A percentile compares a stretch with the other conserved stretches of the same genome.
phyloP scores from a whole-genome alignment of 192 early-diverging fungal genomes.

The Irineochytrium annulatum region DNA sequence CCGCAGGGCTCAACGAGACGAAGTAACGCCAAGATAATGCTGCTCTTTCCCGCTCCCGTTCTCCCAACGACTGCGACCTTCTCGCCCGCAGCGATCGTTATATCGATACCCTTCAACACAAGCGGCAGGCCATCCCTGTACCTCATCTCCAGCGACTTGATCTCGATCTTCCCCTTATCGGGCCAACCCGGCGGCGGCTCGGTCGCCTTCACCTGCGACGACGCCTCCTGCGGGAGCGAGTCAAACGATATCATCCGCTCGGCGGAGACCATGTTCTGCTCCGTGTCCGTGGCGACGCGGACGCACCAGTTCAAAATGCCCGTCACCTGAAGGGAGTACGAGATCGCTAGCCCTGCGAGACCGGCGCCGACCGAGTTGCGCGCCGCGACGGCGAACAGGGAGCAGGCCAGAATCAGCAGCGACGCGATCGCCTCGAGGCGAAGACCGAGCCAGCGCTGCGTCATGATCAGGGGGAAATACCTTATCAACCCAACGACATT shows the following conservation, averaged over 20 bases:
- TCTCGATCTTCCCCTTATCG: constrained; percentile 35
- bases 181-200: constrained; percentile 38
- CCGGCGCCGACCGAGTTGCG: constrained; percentile 32
- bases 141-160: constrained; percentile 36
- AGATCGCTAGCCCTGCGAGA: constrained; percentile 24
- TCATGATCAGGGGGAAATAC: constrained; percentile 18
- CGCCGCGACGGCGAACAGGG: constrained; percentile 42
- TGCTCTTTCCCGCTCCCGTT: constrained; percentile 66
- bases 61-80: constrained; percentile 48
- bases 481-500: too few species aligned
- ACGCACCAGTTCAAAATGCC: constrained; percentile 66
- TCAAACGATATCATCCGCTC: constrained; percentile 34
- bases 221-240: constrained; percentile 26
- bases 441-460: constrained; percentile 34
- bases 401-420: constrained; percentile 27
- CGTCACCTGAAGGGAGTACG: constrained; percentile 52
- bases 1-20: constrained; percentile 34
- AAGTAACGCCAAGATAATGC: constrained; percentile 14
- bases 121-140: constrained; percentile 48
- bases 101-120: constrained; percentile 35
- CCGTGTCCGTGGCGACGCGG: constrained; percentile 49
- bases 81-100: constrained; percentile 34
- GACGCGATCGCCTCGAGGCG: constrained; percentile 24
- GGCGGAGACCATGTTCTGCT: constrained; percentile 37
- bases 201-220: background rate